Conservation (phyloP, 441 rosid genomes). For the Hura crepitans region DNA sequence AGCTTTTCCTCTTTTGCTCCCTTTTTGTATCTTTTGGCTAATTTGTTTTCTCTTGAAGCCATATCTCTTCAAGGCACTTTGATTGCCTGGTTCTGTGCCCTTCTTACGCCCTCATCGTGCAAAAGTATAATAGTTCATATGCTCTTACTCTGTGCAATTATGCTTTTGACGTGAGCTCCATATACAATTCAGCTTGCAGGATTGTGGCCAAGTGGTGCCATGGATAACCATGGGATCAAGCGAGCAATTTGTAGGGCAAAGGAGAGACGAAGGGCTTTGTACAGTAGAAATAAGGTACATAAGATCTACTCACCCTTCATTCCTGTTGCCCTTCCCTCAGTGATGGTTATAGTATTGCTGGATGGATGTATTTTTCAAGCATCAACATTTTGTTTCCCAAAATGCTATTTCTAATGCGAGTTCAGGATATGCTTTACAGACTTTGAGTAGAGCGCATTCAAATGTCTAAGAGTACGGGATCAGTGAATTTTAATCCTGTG, state of each 20-base stretch:
- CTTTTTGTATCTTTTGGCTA: neutral
- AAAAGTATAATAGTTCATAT: neutral
- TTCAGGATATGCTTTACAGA: neutral
- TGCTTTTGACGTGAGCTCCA: conserved; percentile 25
- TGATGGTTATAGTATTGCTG: neutral
- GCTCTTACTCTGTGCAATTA: neutral
- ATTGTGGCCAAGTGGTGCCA: conserved; percentile 83
- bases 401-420: neutral
- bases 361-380: neutral
- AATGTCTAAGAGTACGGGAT: neutral
- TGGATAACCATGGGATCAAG: conserved; percentile 91
- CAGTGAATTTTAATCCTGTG: neutral
- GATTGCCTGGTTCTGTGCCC: neutral
- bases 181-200: conserved; percentile 64
- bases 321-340: neutral
- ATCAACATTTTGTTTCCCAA: neutral
- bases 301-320: neutral
- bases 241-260: conserved; percentile 85
- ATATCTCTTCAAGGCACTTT: neutral
- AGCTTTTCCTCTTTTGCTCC: neutral
- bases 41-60: conserved; percentile 3
- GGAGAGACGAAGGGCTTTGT: conserved; percentile 56
- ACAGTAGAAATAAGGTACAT: conserved; percentile 45
- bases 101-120: neutral
- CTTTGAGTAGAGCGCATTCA: neutral